Conservation (phyloP, 257 asterid genomes). For the Solanum arcanum region DNA sequence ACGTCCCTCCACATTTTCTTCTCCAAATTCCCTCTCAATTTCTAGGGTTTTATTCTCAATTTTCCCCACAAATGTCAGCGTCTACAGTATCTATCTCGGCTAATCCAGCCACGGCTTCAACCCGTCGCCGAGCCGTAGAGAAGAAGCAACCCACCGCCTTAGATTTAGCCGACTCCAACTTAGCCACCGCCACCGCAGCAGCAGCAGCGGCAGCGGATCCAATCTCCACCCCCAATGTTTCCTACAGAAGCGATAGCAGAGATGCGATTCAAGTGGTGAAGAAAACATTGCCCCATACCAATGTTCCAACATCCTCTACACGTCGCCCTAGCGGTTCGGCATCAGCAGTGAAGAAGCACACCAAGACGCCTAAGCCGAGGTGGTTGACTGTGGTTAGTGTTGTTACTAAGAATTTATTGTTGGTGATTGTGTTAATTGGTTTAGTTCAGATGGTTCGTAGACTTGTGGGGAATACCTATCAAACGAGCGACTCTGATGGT, state of each 20-base stretch:
- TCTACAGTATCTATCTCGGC: constrained; percentile 71
- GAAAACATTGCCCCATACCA: constrained; percentile 19
- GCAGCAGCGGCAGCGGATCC: constrained; percentile 7
- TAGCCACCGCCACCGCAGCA: constrained; percentile 4
- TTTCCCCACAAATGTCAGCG: constrained; percentile 42
- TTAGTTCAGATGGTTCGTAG: constrained; percentile 44
- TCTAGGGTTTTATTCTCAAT: neutral
- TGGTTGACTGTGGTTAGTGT: constrained; percentile 63
- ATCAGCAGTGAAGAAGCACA: constrained; percentile 1
- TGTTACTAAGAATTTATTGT: constrained; percentile 42
- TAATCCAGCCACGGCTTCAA: constrained; percentile 39
- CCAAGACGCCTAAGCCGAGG: constrained; percentile 38
- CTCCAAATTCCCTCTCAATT: neutral
- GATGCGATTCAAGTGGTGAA: constrained; percentile 17
- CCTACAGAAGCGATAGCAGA: constrained; percentile 1
- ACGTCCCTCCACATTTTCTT: neutral
- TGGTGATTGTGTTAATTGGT: constrained; percentile 36
- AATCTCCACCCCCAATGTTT: constrained; percentile 11
- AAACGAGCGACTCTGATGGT: constrained; percentile 7
- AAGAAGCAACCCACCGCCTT: constrained; percentile 20
- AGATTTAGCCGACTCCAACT: constrained; percentile 19
- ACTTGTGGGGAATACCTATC: constrained; percentile 19
- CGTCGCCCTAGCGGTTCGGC: constrained; percentile 22
- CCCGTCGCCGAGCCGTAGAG: constrained; percentile 68
- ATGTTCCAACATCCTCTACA: constrained; percentile 5